Evolutionary conservation across 345 rosid species (phyloP), one percentile per base, ranked within the genome.

Genomic region (Cardamine chenopodiifolia): DNA sequence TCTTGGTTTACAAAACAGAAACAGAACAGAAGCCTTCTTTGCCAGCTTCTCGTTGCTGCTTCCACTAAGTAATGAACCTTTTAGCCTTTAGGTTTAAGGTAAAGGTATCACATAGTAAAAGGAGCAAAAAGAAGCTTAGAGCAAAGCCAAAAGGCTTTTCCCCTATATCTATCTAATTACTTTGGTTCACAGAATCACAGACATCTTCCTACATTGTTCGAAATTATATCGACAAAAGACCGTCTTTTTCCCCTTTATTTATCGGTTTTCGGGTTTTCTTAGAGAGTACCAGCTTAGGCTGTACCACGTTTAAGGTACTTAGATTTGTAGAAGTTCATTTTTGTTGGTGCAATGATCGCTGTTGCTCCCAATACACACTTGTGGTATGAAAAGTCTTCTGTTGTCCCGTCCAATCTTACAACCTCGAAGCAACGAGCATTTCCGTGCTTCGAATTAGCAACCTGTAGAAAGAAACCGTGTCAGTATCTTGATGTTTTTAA

Each of bases 21-120:
- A 70, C 70, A 69, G 75, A 60, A 70, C 70, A 77, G 61, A 77
- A 64, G 62, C 71, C 70, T 44, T 7, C 85, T 87, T 77, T 82
- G 70, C 91, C 78, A 91, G 96, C 98, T 85, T 93, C 79, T 88
- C 98, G 83, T 91, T 91, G 98, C 96, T 91, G 89, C 96, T 91
- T 94, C 91, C 92, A 91, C 97, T 94, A 84, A 54, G 84, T 79
- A 66, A 78, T 66, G 5, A 66, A 58, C 87, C 87, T 86, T 72
- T 79, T 66, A 77, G 89, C 90, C 86, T 35, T 52, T 2, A 8
- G 11, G 1, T 28, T 12, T 12, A 73, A 80, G 89, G 90, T 87
- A 78, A 83, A 86, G 77, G 81, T 62, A 82, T 85, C 70, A 77
- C 74, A 80, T 73, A 88, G 97, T 94, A 75, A 74, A 91, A 91